Evolutionary conservation across 805 yeast genomes (phyloP).

Genomic region (Wickerhamomyces alni): DNA sequence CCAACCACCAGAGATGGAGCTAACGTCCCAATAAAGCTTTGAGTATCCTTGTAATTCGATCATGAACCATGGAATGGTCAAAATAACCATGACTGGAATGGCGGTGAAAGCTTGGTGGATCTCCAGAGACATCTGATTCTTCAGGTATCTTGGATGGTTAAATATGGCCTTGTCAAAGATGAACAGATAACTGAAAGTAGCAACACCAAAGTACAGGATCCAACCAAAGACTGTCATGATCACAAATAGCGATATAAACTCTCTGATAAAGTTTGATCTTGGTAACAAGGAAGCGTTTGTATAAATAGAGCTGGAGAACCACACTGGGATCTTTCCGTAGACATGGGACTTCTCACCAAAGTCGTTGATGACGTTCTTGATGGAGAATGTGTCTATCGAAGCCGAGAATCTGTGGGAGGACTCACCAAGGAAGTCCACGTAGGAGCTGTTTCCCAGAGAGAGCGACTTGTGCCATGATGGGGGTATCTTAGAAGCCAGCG

Average conservation of each 20-base stretch:
- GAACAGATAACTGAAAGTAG: conserved; percentile 67
- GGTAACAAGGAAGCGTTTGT: conserved; percentile 64
- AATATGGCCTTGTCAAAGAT: conserved; percentile 85
- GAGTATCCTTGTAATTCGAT: conserved; percentile 82
- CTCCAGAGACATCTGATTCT: conserved; percentile 86
- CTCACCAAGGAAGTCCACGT: conserved; percentile 17
- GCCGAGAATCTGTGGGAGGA: conserved; percentile 9
- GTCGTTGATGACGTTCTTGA: conserved; percentile 14
- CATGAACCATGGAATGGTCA: conserved; percentile 88
- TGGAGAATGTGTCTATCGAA: conserved; percentile 2
- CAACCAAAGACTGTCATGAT: conserved; percentile 82
- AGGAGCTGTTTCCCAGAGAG: conserved; percentile 17
- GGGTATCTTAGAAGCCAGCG: conserved; percentile 35
- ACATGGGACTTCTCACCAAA: conserved; percentile 32
- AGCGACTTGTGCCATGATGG: conserved; percentile 23
- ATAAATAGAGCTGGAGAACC: conserved; percentile 49
- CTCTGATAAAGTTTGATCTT: conserved; percentile 71
- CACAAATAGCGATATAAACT: conserved; percentile 55
- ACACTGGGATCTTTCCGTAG: conserved; percentile 57
- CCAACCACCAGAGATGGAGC: conserved; percentile 64
- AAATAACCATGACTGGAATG: conserved; percentile 82
- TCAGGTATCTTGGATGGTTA: conserved; percentile 93
- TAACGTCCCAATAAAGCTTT: conserved; percentile 59
- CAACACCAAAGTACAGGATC: conserved; percentile 70
- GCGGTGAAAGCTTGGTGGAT: conserved; percentile 72